phyloP scores from a whole-genome alignment of 2,329 filamentous ascomycete species.

The Cyanodermella asteris region DNA sequence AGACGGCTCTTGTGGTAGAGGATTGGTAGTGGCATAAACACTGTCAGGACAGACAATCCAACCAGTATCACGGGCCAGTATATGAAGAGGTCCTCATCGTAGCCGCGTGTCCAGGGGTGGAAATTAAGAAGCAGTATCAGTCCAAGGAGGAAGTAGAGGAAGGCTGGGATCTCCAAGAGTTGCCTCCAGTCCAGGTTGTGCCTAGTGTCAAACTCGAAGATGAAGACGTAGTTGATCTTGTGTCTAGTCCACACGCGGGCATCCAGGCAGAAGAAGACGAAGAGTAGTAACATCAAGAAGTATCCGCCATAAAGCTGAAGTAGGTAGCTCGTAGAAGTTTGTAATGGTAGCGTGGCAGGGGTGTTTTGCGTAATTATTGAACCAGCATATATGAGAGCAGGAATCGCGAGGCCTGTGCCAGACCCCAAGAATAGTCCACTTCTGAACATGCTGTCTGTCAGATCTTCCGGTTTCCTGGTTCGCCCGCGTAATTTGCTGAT shows the following conservation, averaged over 20 bases:
- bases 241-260: conserved; percentile 62
- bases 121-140: conserved; percentile 84
- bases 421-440: conserved; percentile 46
- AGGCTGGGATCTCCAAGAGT: conserved; percentile 57
- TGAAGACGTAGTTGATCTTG: conserved; percentile 89
- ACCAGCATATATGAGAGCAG: conserved; percentile 46
- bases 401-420: conserved; percentile 41
- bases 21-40: conserved; percentile 55
- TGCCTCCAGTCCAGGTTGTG: conserved; percentile 79
- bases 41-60: conserved; percentile 38
- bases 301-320: conserved; percentile 72
- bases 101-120: conserved; percentile 41
- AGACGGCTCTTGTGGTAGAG: conserved; percentile 55
- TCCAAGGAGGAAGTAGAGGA: conserved; percentile 59
- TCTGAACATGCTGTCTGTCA: conserved; percentile 35
- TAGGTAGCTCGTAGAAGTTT: too few species aligned
- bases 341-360: too few species aligned
- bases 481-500: conserved; percentile 66
- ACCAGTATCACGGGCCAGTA: conserved; percentile 77
- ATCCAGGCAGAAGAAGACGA: conserved; percentile 65
- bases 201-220: conserved; percentile 86
- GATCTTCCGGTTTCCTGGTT: conserved; percentile 34
- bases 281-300: conserved; percentile 61
- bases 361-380: too few species aligned
- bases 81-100: conserved; percentile 45